phyloP scores from a whole-genome alignment of 2,329 filamentous ascomycete genomes.

The Penicillium aurantiogriseum region DNA sequence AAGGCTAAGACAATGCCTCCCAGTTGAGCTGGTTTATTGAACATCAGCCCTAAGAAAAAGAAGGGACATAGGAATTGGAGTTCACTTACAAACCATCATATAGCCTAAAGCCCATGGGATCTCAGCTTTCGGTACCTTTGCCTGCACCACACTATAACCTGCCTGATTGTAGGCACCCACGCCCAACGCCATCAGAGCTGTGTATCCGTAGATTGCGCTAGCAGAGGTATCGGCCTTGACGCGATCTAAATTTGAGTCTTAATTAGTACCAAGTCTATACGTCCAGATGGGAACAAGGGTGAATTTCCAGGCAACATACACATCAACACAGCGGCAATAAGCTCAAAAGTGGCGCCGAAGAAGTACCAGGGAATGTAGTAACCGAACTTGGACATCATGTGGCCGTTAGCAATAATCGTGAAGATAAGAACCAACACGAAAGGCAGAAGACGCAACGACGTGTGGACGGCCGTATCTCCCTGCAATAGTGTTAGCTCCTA shows the following conservation, averaged over 20 bases:
- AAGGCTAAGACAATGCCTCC: not conserved
- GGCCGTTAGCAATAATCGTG: not conserved
- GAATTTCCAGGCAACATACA: not conserved
- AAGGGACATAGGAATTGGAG: not conserved
- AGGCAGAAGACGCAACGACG: not conserved
- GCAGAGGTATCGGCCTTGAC: not conserved
- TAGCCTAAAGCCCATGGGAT: not conserved
- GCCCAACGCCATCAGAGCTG: not conserved
- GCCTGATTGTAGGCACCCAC: not conserved
- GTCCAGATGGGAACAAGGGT: not conserved
- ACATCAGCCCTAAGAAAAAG: not conserved
- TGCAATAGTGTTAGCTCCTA: not conserved
- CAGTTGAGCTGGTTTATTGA: not conserved
- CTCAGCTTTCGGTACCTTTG: not conserved
- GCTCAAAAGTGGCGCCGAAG: not conserved
- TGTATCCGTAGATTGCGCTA: not conserved
- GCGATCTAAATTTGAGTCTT: not conserved
- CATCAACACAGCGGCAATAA: not conserved
- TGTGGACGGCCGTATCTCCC: not conserved
- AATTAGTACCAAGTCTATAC: not conserved
- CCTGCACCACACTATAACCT: not conserved
- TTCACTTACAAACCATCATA: not conserved
- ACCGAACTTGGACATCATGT: not conserved
- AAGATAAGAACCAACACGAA: not conserved
- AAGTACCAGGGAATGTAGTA: not conserved